Conservation (phyloP, 2,329 filamentous ascomycete genomes). For the Trichophyton equinum region DNA sequence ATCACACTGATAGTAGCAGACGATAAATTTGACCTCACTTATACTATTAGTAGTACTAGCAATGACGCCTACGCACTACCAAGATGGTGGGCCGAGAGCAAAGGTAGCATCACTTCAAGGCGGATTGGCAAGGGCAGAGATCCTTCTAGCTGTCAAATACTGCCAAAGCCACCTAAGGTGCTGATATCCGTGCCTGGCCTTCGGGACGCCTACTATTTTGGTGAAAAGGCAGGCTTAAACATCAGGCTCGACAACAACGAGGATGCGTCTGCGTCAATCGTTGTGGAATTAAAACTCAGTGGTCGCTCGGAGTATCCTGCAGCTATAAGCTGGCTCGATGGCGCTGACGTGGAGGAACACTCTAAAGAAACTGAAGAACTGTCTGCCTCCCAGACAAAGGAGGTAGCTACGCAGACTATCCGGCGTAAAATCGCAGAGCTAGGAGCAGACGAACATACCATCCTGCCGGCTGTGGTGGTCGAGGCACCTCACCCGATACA, state of each 20-base stretch:
- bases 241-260: conserved; percentile 71
- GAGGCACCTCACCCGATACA: conserved; percentile 40
- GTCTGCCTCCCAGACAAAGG: conserved; percentile 14
- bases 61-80: conserved; percentile 24
- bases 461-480: conserved; percentile 38
- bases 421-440: conserved; percentile 26
- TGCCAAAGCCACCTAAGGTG: conserved; percentile 86
- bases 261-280: conserved; percentile 61
- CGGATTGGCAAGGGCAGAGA: conserved; percentile 35
- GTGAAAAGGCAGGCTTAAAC: conserved; percentile 58
- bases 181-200: conserved; percentile 55
- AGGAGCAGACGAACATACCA: conserved; percentile 20
- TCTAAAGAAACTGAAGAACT: conserved; percentile 12
- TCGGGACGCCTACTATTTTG: conserved; percentile 66
- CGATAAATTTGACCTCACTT: conserved; percentile 54
- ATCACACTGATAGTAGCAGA: conserved; percentile 52
- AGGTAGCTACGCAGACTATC: conserved; percentile 15
- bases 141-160: conserved; percentile 52
- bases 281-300: conserved; percentile 55
- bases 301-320: conserved; percentile 42
- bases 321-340: conserved; percentile 36
- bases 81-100: conserved; percentile 33
- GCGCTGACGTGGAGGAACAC: conserved; percentile 17
- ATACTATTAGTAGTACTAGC: conserved; percentile 49
- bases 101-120: conserved; percentile 25